Evolutionary conservation across 768 basidiomycete species (phyloP), one percentile per base, ranked within the genome.

Genomic region (Pleurotus citrinopileatus): DNA sequence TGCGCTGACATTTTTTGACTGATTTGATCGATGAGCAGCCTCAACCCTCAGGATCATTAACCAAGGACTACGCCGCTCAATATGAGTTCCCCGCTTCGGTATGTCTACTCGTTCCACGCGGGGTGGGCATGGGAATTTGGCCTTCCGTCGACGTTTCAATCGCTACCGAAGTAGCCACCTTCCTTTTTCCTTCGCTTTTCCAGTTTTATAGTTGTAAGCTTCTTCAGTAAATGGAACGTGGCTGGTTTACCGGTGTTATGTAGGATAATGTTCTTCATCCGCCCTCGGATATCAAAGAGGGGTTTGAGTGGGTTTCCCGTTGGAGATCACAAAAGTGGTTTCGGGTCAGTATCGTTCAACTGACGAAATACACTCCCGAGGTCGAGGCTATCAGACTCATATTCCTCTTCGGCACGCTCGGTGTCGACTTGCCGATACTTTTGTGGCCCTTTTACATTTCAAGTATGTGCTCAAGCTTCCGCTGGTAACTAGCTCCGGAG

Each of bases 11-110:
- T 47, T 47, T 47, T 47, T 28, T 47, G 27, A 47, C 45, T 47
- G 45, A 37, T 40, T 40, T 51, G 48, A 51, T 51, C 48, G 48
- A 51, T 51, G 28, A 20, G n/a, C n/a, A n/a, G n/a, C 32, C 48
- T 17, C 27, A 12, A 25, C 22, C 23, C 27, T 48, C 46, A 51
- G 48, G 48, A 51, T 51, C 48, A 51, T 37, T 27, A 34, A 7
- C 13, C 48, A 51, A 32, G 23, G 7, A 13, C 7, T 44, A 19
- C 19, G 43, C 43, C 8, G 43, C 19, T 23, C 25, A 22, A 22
- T 19, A 12, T 7, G 19, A 44, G 43, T 23, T 23, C 13, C n/a
- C 48, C 32, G 29, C 48, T n/a, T 36, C 22, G 48, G 48, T 51
- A 26, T 36, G 48, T 26, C 28, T 23, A 3, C 34, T 40, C 38